These are phyloP conservation scores for Spizellomyces punctatus DNA, from an alignment of 192 early-diverging fungal genomes.

Conservation along the genomic window DNA sequence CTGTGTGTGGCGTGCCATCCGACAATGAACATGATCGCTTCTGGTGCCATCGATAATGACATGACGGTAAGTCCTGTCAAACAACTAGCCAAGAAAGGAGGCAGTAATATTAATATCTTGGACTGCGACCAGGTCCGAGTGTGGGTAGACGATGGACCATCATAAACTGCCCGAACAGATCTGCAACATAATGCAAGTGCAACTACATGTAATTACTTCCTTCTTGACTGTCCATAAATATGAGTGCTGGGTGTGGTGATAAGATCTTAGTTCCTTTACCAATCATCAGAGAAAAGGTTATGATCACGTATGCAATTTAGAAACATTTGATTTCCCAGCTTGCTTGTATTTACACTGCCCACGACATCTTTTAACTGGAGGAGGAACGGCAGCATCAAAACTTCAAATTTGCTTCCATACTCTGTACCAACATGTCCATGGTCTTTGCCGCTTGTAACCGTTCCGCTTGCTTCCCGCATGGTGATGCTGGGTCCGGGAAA, in stretches of 20 bases:
- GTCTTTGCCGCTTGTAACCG: constrained; percentile 2
- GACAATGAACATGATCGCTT: constrained; percentile 91
- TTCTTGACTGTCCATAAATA: neutral
- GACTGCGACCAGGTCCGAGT: constrained; percentile 10
- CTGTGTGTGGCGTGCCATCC: constrained; percentile 94
- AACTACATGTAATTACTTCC: neutral
- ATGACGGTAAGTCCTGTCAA: constrained; percentile 43
- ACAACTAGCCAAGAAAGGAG: neutral
- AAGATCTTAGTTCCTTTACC: too few relatives aligned
- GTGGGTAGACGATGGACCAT: constrained; percentile 12
- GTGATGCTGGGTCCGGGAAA: neutral
- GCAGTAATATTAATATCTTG: neutral
- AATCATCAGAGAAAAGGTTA: too few relatives aligned
- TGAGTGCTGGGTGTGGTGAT: too few relatives aligned
- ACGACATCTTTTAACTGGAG: neutral
- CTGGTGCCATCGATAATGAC: constrained; percentile 89
- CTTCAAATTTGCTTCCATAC: neutral
- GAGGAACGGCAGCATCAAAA: neutral
- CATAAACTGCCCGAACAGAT: neutral
- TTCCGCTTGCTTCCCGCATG: constrained; percentile 1
- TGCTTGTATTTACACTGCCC: neutral
- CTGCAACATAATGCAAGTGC: neutral
- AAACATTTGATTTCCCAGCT: neutral
- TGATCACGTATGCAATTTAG: too few relatives aligned
- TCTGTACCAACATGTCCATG: constrained; percentile 1